Percentiles rank a stretch among this genome's conserved stretches.
phyloP scores from a whole-genome alignment of 2,329 filamentous ascomycete genomes.

The Beauveria sp. region DNA sequence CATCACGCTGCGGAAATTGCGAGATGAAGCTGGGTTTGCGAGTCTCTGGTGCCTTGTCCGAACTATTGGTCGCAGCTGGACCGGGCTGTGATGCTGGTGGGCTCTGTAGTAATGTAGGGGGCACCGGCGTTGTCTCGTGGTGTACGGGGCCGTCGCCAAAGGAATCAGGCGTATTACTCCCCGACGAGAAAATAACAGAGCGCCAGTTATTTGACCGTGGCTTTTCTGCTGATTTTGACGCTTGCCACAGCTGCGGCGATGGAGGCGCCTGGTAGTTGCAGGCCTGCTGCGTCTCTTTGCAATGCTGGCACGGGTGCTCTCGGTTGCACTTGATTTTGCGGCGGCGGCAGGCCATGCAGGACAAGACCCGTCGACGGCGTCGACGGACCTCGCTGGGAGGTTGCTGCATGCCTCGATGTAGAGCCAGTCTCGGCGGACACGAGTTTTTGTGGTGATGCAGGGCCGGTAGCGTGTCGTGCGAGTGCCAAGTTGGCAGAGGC shows the following conservation, averaged over 20 bases:
- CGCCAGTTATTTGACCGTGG: constrained; percentile 2
- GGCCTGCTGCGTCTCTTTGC: constrained; percentile 22
- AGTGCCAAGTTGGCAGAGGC: neutral
- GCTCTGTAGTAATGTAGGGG: neutral
- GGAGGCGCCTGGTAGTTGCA: constrained; percentile 23
- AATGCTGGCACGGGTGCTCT: constrained; percentile 32
- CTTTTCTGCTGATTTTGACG: neutral
- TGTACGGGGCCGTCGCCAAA: neutral
- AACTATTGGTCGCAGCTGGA: neutral
- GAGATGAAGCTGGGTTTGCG: neutral
- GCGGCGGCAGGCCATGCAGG: constrained; percentile 35
- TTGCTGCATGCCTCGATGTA: neutral
- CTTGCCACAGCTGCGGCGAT: constrained; percentile 5
- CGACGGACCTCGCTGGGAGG: neutral
- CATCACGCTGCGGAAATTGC: neutral
- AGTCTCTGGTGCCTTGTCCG: neutral
- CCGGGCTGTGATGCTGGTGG: neutral
- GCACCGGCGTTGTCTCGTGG: neutral
- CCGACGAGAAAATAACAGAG: neutral
- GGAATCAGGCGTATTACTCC: neutral
- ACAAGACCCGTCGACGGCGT: constrained; percentile 14
- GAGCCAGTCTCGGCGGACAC: too few relatives aligned
- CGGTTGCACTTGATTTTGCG: constrained; percentile 40
- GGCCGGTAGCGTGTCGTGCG: neutral
- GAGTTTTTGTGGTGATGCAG: neutral